Percentiles rank a stretch among this genome's conserved stretches.
These are phyloP conservation scores for Neurospora terricola DNA, from an alignment of 495 filamentous ascomycete genomes.

Conservation along the genomic window DNA sequence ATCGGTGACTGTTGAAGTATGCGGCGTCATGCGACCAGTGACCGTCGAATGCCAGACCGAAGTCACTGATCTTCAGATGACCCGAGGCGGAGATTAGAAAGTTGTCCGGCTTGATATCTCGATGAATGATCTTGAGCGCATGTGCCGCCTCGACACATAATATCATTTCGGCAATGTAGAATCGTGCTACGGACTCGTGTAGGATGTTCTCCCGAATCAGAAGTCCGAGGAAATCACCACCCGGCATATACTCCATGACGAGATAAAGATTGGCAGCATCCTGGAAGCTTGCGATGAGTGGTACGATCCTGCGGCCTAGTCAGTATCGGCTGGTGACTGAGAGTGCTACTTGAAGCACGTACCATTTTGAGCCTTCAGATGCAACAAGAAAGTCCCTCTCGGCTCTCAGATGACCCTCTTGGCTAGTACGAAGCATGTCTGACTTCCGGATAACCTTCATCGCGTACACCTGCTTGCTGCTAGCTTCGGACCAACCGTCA, in stretches of 20 bases:
- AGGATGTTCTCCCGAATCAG: conserved; percentile 75
- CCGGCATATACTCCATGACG: conserved; percentile 96
- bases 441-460: conserved; percentile 96
- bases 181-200: conserved; percentile 64
- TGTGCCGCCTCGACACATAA: conserved; percentile 90
- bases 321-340: neutral
- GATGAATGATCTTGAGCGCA: conserved; percentile 77
- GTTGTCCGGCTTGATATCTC: conserved; percentile 95
- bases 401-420: conserved; percentile 85
- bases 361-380: conserved; percentile 72
- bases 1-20: conserved; percentile 75
- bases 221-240: conserved; percentile 83
- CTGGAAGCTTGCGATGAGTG: conserved; percentile 81
- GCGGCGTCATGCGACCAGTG: conserved; percentile 85
- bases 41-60: conserved; percentile 88
- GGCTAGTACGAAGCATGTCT: conserved; percentile 77
- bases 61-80: conserved; percentile 91
- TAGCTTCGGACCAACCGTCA: conserved; percentile 12
- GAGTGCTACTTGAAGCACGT: conserved; percentile 5
- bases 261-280: conserved; percentile 76
- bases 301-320: conserved; percentile 50
- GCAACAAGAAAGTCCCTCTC: conserved; percentile 87
- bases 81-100: conserved; percentile 82
- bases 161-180: conserved; percentile 93
- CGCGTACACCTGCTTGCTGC: conserved; percentile 59